Percentiles rank a stretch among this genome's conserved stretches.
Conservation (phyloP, 2,329 filamentous ascomycete species). For the Nothopassalora personata region DNA sequence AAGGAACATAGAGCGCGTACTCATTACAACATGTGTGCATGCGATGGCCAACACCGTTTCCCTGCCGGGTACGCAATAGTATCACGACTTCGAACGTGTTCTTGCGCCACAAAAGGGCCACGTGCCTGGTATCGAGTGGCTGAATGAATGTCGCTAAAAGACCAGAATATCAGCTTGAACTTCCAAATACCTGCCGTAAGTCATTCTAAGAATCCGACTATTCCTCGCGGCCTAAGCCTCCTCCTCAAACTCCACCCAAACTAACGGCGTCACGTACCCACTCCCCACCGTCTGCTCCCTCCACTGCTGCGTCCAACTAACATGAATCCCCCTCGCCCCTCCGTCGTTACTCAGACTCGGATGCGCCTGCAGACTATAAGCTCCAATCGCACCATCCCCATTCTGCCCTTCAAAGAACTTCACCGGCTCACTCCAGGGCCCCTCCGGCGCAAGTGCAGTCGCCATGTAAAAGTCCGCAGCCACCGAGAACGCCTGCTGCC, state of each 20-base stretch:
- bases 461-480: slow-evolving; percentile 25
- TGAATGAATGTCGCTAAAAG: too few species aligned
- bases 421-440: slow-evolving; percentile 28
- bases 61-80: too few species aligned
- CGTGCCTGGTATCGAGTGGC: too few species aligned
- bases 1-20: not conserved
- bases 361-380: slow-evolving; percentile 22
- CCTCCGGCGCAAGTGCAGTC: slow-evolving; percentile 28
- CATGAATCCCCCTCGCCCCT: slow-evolving; percentile 15
- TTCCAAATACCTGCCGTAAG: too few species aligned
- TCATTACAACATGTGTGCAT: not conserved
- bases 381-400: slow-evolving; percentile 13
- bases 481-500: slow-evolving; percentile 14
- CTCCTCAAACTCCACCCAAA: slow-evolving; percentile 20
- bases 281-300: slow-evolving; percentile 3
- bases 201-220: too few species aligned
- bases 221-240: not conserved
- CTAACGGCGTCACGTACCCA: slow-evolving; percentile 18
- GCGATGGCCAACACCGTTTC: not conserved
- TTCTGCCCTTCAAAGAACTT: slow-evolving; percentile 16
- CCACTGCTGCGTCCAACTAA: slow-evolving; percentile 22
- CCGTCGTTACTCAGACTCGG: slow-evolving; percentile 15
- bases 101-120: too few species aligned
- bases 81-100: too few species aligned
- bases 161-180: too few species aligned